Conservation (phyloP, 352 stramenopile genomes). For the Pythium oligandrum region DNA sequence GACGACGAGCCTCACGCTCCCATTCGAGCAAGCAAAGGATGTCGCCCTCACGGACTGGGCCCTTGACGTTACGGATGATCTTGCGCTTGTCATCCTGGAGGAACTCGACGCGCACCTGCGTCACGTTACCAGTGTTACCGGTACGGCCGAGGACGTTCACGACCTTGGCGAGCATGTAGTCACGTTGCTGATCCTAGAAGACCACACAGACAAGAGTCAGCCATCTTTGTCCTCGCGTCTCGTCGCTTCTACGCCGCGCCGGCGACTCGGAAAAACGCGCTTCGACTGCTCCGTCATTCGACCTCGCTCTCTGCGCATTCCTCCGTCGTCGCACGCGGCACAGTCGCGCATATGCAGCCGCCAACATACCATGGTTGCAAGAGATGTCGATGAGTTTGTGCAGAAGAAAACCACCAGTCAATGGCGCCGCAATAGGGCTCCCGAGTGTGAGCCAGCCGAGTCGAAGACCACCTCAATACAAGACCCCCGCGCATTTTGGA, state of each 20-base stretch:
- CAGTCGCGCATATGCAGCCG: conserved; percentile 1
- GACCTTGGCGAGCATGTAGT: conserved; percentile 98
- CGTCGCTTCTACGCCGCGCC: neutral
- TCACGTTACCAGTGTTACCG: conserved; percentile 99
- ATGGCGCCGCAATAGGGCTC: conserved; percentile 28
- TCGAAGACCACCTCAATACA: conserved; percentile 1
- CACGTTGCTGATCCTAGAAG: conserved; percentile 64
- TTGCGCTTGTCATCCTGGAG: conserved; percentile 97
- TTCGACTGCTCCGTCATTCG: no score
- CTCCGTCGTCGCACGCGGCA: neutral
- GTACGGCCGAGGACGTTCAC: conserved; percentile 98
- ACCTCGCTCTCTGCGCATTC: no score
- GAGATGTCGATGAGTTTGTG: conserved; percentile 85
- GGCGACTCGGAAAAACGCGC: no score
- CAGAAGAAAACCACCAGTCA: conserved; percentile 43
- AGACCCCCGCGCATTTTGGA: conserved; percentile 13
- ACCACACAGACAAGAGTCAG: conserved; percentile 8
- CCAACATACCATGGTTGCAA: conserved; percentile 61
- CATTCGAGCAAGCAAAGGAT: conserved; percentile 99
- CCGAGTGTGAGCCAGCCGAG: conserved; percentile 15
- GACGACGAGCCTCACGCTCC: conserved; percentile 97
- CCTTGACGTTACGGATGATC: conserved; percentile 99
- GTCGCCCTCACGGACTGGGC: conserved; percentile 97
- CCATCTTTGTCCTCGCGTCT: neutral
- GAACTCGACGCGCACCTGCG: conserved; percentile 99